Evolutionary conservation across 192 early-diverging fungal species (phyloP).

Genomic region (Coemansia javaensis): DNA sequence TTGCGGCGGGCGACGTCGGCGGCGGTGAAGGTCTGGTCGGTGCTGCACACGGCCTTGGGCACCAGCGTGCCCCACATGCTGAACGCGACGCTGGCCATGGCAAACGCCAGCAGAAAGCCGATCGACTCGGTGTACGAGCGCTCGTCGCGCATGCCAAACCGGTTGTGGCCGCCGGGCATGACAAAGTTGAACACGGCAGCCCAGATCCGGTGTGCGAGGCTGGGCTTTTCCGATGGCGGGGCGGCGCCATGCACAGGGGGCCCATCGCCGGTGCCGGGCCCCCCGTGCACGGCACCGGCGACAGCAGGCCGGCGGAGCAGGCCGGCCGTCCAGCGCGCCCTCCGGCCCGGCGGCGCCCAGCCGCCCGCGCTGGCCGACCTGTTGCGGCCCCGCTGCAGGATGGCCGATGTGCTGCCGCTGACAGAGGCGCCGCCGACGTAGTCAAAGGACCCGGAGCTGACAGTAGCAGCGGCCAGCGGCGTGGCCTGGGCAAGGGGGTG

Average conservation of each 20-base stretch:
- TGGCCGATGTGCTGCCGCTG: slow-evolving; percentile 37
- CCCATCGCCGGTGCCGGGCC: too few relatives aligned
- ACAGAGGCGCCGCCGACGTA: slow-evolving; percentile 16
- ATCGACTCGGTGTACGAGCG: slow-evolving; percentile 29
- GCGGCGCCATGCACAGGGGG: too few relatives aligned
- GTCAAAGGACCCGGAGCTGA: slow-evolving; percentile 16
- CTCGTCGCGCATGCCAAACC: slow-evolving; percentile 34
- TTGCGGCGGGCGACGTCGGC: slow-evolving; percentile 14
- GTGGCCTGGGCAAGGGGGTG: too few relatives aligned
- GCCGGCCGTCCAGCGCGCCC: too few relatives aligned
- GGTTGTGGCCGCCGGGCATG: slow-evolving; percentile 46
- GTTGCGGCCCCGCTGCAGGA: slow-evolving; percentile 15
- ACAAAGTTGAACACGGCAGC: slow-evolving; percentile 19
- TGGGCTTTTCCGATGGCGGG: not conserved
- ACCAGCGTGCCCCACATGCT: slow-evolving; percentile 49
- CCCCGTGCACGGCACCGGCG: too few relatives aligned
- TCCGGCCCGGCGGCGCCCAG: too few relatives aligned
- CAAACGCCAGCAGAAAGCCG: slow-evolving; percentile 40
- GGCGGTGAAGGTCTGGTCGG: slow-evolving; percentile 40
- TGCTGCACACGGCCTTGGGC: slow-evolving; percentile 46
- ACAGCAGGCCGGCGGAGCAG: too few relatives aligned
- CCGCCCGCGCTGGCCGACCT: not conserved
- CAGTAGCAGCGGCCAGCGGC: slow-evolving; percentile 3
- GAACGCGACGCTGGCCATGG: slow-evolving; percentile 42
- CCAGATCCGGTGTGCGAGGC: slow-evolving; percentile 8